Percentiles rank a stretch among this genome's conserved stretches.
phyloP scores from a whole-genome alignment of 768 basidiomycete species.

The Russula emetica region DNA sequence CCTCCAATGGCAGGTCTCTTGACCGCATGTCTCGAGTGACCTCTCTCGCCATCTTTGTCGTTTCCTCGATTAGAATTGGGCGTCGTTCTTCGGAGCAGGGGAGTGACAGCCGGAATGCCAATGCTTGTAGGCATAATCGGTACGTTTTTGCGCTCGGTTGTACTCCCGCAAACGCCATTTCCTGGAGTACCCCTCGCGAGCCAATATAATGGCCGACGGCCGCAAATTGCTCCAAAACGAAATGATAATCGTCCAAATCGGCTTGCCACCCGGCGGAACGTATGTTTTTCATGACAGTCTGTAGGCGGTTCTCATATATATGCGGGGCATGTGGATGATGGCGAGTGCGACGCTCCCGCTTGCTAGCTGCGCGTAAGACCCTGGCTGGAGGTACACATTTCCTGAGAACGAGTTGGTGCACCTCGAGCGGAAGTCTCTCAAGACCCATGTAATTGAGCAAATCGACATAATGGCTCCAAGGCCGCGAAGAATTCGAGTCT shows the following conservation, averaged over 20 bases:
- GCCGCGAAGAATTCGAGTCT: slow-evolving; percentile 39
- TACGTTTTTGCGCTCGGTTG: slow-evolving; percentile 54
- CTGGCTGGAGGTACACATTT: slow-evolving; percentile 52
- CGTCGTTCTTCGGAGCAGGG: slow-evolving; percentile 45
- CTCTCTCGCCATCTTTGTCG: slow-evolving; percentile 45
- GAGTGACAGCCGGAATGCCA: slow-evolving; percentile 62
- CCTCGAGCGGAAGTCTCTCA: slow-evolving; percentile 52
- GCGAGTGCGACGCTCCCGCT: slow-evolving; percentile 40
- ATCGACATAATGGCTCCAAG: slow-evolving; percentile 64
- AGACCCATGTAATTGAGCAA: slow-evolving; percentile 47
- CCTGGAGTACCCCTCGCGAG: slow-evolving; percentile 55
- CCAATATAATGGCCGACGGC: slow-evolving; percentile 67
- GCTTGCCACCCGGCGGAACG: slow-evolving; percentile 46
- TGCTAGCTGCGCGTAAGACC: slow-evolving; percentile 44
- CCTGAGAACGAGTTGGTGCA: slow-evolving; percentile 68
- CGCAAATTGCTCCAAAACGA: slow-evolving; percentile 70
- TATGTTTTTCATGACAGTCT: slow-evolving; percentile 66
- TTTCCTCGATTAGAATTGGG: slow-evolving; percentile 38
- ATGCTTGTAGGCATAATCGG: slow-evolving; percentile 60
- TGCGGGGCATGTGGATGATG: slow-evolving; percentile 42
- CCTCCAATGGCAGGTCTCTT: slow-evolving; percentile 46
- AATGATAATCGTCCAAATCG: slow-evolving; percentile 64
- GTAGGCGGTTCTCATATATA: slow-evolving; percentile 61
- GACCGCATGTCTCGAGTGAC: slow-evolving; percentile 57
- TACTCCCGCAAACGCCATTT: slow-evolving; percentile 46